Evolutionary conservation across 805 yeast species (phyloP).

Genomic region (Spathaspora boniae): DNA sequence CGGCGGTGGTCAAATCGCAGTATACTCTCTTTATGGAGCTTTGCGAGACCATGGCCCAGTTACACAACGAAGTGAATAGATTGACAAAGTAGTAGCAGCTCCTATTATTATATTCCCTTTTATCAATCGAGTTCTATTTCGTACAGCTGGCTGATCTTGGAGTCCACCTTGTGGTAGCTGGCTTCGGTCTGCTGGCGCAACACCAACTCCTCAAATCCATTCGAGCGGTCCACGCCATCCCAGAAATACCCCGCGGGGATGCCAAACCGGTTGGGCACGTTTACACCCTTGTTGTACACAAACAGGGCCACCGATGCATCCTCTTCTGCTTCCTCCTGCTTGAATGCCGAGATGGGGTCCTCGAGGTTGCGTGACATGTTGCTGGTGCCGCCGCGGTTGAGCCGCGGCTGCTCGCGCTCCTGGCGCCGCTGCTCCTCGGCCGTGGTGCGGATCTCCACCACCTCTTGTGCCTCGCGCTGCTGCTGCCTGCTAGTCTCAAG

Average conservation of each 20-base stretch:
- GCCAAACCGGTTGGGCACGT: constrained; percentile 68
- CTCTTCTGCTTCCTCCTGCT: constrained; percentile 13
- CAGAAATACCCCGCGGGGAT: constrained; percentile 79
- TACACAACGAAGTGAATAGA: constrained; percentile 44
- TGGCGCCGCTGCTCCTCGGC: constrained; percentile 28
- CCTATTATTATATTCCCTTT: background rate
- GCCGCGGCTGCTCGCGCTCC: constrained; percentile 24
- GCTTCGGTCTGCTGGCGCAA: constrained; percentile 36
- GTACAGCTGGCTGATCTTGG: constrained; percentile 5
- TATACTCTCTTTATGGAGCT: constrained; percentile 69
- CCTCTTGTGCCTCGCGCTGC: constrained; percentile 13
- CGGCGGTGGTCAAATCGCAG: constrained; percentile 63
- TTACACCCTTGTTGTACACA: constrained; percentile 46
- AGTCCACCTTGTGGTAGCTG: constrained; percentile 27
- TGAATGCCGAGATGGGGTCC: constrained; percentile 61
- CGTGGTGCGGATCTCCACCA: constrained; percentile 30
- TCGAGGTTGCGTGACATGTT: constrained; percentile 40
- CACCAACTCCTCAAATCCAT: constrained; percentile 75
- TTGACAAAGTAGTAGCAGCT: constrained; percentile 6
- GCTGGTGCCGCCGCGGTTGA: constrained; percentile 15
- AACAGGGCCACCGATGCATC: constrained; percentile 14
- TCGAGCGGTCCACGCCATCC: constrained; percentile 85
- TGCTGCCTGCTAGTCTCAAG: constrained; percentile 20
- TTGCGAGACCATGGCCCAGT: constrained; percentile 68
- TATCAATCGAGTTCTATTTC: background rate